Percentiles rank a stretch among this genome's conserved stretches.
These are phyloP conservation scores for Planoprotostelium fungivorum DNA, from an alignment of 78 protist species.

Conservation along the genomic window DNA sequence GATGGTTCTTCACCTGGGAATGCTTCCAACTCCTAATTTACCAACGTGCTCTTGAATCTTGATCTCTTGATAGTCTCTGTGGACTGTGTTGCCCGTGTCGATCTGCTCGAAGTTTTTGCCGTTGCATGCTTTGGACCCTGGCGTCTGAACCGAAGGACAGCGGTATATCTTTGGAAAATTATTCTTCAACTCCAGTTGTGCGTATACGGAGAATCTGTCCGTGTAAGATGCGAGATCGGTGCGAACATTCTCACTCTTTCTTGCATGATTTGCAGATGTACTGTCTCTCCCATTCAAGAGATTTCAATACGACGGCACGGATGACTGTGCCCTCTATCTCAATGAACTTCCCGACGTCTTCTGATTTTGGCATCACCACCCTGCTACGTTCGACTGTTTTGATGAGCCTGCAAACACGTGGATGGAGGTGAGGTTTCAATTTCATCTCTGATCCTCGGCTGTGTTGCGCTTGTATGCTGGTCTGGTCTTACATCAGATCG, in stretches of 20 bases:
- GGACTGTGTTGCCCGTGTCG: not conserved
- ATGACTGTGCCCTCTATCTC: constrained; percentile 13
- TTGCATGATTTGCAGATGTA: not conserved
- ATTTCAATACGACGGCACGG: not conserved
- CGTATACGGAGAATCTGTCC: not conserved
- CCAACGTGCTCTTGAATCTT: constrained; percentile 84
- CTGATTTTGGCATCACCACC: not conserved
- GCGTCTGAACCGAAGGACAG: not conserved
- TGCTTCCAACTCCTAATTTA: constrained; percentile 65
- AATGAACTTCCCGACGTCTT: not conserved
- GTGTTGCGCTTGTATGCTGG: not conserved
- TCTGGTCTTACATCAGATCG: not conserved
- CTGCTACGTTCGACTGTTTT: not conserved
- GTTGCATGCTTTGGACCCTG: not conserved
- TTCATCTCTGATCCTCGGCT: not conserved
- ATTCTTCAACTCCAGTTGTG: not conserved
- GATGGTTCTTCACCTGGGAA: constrained; percentile 92
- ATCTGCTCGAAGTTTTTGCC: constrained; percentile 9
- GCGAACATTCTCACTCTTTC: not conserved
- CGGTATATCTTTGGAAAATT: not conserved
- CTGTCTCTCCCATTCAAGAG: not conserved
- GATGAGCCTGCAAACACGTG: not conserved
- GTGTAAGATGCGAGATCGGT: not conserved
- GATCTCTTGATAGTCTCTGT: constrained; percentile 57
- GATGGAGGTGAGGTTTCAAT: not conserved